Evolutionary conservation across 2,329 filamentous ascomycete species (phyloP).

Genomic region (Incumbomyces delicatus): DNA sequence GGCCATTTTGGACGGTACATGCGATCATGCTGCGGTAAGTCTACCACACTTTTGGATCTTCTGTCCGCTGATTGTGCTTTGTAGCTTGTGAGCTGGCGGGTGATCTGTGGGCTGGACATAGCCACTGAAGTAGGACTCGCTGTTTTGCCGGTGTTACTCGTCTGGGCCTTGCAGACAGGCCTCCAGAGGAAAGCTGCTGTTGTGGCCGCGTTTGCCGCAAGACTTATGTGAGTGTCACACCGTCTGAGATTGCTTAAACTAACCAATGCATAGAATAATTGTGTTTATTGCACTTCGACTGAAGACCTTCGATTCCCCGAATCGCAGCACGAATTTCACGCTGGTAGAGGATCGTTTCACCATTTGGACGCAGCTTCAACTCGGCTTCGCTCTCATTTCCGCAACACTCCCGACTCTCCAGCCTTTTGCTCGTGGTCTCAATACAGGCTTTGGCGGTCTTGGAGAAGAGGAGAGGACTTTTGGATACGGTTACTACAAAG

Average conservation of each 20-base stretch:
- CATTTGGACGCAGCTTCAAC: constrained; percentile 28
- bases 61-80: no score
- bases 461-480: neutral
- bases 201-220: no score
- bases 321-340: constrained; percentile 27
- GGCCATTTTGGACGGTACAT: constrained; percentile 9
- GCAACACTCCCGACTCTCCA: constrained; percentile 30
- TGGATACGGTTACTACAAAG: constrained; percentile 5
- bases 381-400: constrained; percentile 28
- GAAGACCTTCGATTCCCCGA: constrained; percentile 23
- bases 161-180: constrained; percentile 26
- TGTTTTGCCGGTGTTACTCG: constrained; percentile 22
- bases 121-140: constrained; percentile 28
- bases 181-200: constrained; percentile 3
- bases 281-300: constrained; percentile 29
- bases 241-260: no score
- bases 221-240: no score
- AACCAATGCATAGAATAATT: constrained; percentile 23
- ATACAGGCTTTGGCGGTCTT: constrained; percentile 13
- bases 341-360: constrained; percentile 26
- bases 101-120: constrained; percentile 28
- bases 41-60: constrained; percentile 2
- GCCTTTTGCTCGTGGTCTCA: constrained; percentile 25
- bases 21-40: constrained; percentile 19
- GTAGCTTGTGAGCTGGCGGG: no score